phyloP scores from a whole-genome alignment of 2,329 filamentous ascomycete species.

The Alternaria sp. region DNA sequence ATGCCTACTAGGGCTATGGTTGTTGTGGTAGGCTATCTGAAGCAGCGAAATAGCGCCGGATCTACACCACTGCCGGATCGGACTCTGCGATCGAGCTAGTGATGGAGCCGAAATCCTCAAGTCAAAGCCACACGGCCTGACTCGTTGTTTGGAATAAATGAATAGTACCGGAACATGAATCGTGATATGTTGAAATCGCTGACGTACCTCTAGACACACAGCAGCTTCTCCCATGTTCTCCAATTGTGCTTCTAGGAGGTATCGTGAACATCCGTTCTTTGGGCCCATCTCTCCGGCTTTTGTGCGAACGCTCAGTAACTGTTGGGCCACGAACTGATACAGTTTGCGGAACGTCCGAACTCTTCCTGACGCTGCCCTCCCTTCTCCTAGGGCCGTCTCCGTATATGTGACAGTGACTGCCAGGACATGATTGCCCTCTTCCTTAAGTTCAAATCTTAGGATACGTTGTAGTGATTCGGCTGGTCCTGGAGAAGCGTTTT shows the following conservation, averaged over 20 bases:
- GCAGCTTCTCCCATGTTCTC: constrained; percentile 91
- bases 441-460: constrained; percentile 86
- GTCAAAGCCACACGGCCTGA: constrained; percentile 10
- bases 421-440: constrained; percentile 92
- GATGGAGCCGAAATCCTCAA: constrained; percentile 12
- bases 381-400: constrained; percentile 72
- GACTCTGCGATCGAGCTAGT: constrained; percentile 18
- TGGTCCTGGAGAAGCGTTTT: constrained; percentile 56
- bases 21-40: constrained; percentile 14
- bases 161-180: constrained; percentile 16
- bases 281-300: constrained; percentile 75
- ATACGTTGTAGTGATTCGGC: constrained; percentile 81
- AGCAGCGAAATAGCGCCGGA: constrained; percentile 22
- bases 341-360: constrained; percentile 91
- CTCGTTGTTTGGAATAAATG: constrained; percentile 26
- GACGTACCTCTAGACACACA: constrained; percentile 75
- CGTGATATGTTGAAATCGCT: constrained; percentile 4
- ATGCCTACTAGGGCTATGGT: constrained; percentile 14
- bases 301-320: constrained; percentile 87
- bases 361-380: constrained; percentile 64
- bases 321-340: constrained; percentile 95
- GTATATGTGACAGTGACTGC: constrained; percentile 95
- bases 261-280: constrained; percentile 59
- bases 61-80: constrained; percentile 23
- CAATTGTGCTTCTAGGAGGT: constrained; percentile 90